Conservation (phyloP, 352 stramenopile species). For the Blastocystis sp. region DNA sequence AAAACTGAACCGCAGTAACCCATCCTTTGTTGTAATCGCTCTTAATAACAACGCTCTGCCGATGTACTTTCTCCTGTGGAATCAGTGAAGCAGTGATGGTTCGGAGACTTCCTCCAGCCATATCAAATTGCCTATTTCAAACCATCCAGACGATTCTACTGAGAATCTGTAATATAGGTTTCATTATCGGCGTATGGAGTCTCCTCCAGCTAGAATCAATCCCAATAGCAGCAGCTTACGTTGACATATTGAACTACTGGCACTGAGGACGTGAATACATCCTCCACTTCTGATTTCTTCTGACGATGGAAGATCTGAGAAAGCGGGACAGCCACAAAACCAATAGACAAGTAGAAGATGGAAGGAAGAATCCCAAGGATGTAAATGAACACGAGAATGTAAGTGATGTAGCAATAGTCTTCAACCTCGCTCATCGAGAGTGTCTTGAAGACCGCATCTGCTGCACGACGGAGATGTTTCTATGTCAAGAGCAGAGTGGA, state of each 20-base stretch:
- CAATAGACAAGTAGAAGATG: slow-evolving; percentile 28
- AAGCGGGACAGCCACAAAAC: background rate
- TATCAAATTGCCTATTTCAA: background rate
- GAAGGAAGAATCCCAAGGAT: background rate
- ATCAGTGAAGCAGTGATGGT: background rate
- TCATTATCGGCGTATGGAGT: background rate
- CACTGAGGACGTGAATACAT: background rate
- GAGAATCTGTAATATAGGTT: background rate
- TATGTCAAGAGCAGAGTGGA: background rate
- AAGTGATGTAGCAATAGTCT: background rate
- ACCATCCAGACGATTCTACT: background rate
- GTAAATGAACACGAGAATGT: background rate
- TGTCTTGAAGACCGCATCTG: background rate
- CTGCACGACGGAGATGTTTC: background rate
- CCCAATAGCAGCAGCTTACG: background rate
- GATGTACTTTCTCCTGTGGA: background rate
- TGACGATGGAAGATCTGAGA: background rate
- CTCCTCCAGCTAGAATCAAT: background rate
- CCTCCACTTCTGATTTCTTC: background rate
- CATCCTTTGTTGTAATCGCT: slow-evolving; percentile 40
- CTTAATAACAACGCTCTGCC: slow-evolving; percentile 13
- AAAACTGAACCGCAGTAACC: background rate
- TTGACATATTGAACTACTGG: slow-evolving; percentile 14
- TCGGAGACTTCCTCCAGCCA: background rate
- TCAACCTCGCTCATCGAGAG: background rate